Evolutionary conservation across 129 eudicot species (phyloP).

Genomic region (Oenanthe sinensis): DNA sequence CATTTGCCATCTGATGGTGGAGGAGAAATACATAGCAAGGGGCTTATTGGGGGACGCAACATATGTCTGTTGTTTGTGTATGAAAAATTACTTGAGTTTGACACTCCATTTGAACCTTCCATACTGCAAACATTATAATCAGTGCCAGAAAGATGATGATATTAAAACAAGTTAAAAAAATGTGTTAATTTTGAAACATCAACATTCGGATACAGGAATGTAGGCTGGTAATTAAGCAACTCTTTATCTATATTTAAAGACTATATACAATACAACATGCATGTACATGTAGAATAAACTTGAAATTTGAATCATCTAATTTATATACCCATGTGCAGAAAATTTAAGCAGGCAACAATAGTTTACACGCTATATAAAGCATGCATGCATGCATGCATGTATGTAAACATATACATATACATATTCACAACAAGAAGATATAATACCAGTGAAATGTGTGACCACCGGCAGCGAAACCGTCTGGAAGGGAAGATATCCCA

Average conservation of each 20-base stretch:
- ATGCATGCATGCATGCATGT: neutral
- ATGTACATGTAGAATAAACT: too few species aligned
- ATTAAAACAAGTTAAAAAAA: neutral
- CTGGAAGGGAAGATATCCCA: conserved; percentile 6
- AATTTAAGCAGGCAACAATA: too few species aligned
- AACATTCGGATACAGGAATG: neutral
- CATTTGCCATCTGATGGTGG: neutral
- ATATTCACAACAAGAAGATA: neutral
- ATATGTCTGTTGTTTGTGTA: neutral
- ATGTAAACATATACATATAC: neutral
- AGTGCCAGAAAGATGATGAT: neutral
- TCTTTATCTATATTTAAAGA: too few species aligned
- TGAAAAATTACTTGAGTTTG: conserved; percentile 11
- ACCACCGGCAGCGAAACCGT: conserved; percentile 13
- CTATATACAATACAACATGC: too few species aligned
- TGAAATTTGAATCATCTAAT: too few species aligned
- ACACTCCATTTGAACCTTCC: conserved; percentile 13
- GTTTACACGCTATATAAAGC: too few species aligned
- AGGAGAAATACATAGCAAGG: neutral
- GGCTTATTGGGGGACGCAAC: neutral
- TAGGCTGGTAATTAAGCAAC: too few species aligned
- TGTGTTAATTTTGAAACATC: neutral
- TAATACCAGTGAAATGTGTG: neutral
- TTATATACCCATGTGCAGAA: too few species aligned
- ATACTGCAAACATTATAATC: conserved; percentile 3